Conservation (phyloP, 257 asterid species). For the Eustoma russellianum region DNA sequence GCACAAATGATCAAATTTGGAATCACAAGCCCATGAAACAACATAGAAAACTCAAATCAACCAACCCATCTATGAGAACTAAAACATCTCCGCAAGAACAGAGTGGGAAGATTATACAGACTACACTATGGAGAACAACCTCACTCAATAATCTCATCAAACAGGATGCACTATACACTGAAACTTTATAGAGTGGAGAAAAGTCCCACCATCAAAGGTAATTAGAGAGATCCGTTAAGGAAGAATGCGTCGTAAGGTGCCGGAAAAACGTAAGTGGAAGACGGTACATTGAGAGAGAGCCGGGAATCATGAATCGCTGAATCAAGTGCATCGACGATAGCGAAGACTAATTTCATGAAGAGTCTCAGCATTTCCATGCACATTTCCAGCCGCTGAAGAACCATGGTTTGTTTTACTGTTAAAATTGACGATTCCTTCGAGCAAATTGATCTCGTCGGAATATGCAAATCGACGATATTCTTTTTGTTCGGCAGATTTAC, state of each 20-base stretch:
- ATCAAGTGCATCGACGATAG: slow-evolving; percentile 36
- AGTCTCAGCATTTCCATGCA: slow-evolving; percentile 37
- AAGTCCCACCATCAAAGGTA: no score
- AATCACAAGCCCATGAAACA: no score
- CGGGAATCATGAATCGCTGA: slow-evolving; percentile 16
- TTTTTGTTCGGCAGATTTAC: neutral
- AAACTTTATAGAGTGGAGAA: no score
- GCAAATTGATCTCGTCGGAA: neutral
- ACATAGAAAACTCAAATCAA: no score
- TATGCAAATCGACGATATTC: neutral
- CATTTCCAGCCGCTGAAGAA: slow-evolving; percentile 38
- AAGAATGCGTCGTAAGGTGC: slow-evolving; percentile 44
- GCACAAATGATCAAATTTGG: no score
- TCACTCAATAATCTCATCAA: no score
- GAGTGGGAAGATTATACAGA: no score
- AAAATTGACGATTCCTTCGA: neutral
- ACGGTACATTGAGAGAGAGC: neutral
- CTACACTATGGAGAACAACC: no score
- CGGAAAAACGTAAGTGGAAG: slow-evolving; percentile 12
- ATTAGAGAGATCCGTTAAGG: slow-evolving; percentile 15
- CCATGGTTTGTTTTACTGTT: slow-evolving; percentile 15
- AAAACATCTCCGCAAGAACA: no score
- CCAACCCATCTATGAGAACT: no score
- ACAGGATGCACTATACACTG: no score
- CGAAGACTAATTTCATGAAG: slow-evolving; percentile 26